Base-by-base conservation (phyloP, 2,329 filamentous ascomycete species). In the Nothopassalora personata region DNA sequence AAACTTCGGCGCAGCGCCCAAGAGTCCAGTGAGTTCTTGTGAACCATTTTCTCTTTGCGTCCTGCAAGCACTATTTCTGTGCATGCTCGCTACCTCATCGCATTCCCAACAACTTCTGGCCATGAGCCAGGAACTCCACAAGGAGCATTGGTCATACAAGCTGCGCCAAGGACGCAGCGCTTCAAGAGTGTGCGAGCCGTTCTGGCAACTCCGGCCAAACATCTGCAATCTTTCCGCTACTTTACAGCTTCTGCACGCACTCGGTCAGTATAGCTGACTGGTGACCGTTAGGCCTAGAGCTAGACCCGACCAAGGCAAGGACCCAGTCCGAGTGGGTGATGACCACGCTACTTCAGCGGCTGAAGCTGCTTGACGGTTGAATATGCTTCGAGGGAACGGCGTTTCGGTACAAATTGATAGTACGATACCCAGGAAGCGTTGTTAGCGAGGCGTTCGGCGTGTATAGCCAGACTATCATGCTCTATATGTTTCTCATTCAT, bases 1-100 rank as follows among this genome's bases (percentile, higher is more conserved):
- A 85, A 85, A 61, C 79, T 97, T 62, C 84, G 93, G 55, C 83
- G 90, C 67, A 89, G 89, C 9, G 89, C 94, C 3, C 88, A 80
- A 67, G 77, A 79, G 51, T 80, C 77, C 64, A 72, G 74, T 62
- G 79, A 80, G 74, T 69, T 65, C 57, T 54, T 63, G 49, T 64
- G 60, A 62, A 61, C 49, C 34, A 36, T 39, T 50, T 51, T 49
- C 36, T 39, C 36, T 53, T 11, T 36, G 31, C 39, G 43, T 49
- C 31, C 39, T 47, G 45, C 27, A 46, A 46, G 54, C 39, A 57
- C 48, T 27, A 23, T 19, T 18, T 18, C 47, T 19, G 34, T 18
- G 9, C 49, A 36, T 33, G 7, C 36, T 31, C 11, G 52, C 23
- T 30, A 15, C 15, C 2, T 43, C 19, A 23, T 10, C 10, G 27